Base-by-base conservation (phyloP, 2,329 filamentous ascomycete species). In the Microsporum ferrugineum region DNA sequence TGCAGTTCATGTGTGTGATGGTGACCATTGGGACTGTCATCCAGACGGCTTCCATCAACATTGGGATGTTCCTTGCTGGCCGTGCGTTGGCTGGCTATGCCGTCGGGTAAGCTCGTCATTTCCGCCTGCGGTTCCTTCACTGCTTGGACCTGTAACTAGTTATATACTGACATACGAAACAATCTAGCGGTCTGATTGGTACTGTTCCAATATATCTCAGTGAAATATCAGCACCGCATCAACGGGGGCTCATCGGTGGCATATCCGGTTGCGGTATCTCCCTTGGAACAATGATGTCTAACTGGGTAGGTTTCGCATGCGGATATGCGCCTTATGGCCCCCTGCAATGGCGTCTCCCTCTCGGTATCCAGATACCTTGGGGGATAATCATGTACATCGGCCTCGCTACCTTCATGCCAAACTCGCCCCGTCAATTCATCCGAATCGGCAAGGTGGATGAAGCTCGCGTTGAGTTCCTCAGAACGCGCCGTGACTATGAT, bases 281-380 rank as follows among this genome's bases (percentile, higher is more conserved):
- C 1, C 79, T 82, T 58, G 81, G 81, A 8, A 82, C 79, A 2
- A 82, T 82, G 79, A 71, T 74, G 64, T 80, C 79, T 3, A 84
- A 83, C 67, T 83, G 81, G 81, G 76, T 82, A 2, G 81, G 81
- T 2, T 83, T 79, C 64, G 80, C 79, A 0, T 82, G 80, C 63
- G 76, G 77, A 23, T 82, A 77, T 60, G 79, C 80, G 0, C 74
- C 80, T 0, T 81, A 82, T 61, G 81, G 81, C 0, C 66, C 75
- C 2, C 68, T 77, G 0, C 81, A 83, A 67, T 84, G 81, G 81
- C 76, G 81, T 8, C 70, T 83, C 0, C 81, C 81, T 0, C 74
- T 83, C 2, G 80, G 73, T 0, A 75, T 83, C 31, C 81, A 83
- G 67, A 78, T 82, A 8, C 80, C 81, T 0, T 83, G 79, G 78